Percentiles rank a stretch among this genome's conserved stretches.
phyloP scores from a whole-genome alignment of 2,329 filamentous ascomycete species.

The Clarireedia paspali region DNA sequence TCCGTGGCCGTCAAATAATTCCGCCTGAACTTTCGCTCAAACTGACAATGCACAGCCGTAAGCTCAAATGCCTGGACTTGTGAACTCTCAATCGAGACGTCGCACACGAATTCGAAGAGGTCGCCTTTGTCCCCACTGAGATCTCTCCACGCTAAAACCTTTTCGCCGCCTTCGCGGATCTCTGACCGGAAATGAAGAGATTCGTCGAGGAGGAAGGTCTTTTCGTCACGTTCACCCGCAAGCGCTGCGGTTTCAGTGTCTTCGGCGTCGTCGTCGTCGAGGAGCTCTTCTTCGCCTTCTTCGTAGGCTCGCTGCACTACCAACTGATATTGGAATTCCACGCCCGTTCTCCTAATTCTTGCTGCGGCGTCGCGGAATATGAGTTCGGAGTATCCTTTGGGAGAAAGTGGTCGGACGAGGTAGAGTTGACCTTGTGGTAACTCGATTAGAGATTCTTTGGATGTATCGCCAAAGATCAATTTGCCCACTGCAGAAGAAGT shows the following conservation, averaged over 20 bases:
- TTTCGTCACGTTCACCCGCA: conserved; percentile 82
- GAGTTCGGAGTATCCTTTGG: conserved; percentile 96
- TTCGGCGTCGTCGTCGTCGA: conserved; percentile 83
- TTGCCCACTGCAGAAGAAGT: conserved; percentile 61
- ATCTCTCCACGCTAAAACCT: conserved; percentile 89
- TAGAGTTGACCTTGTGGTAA: conserved; percentile 95
- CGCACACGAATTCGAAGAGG: conserved; percentile 97
- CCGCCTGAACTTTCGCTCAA: conserved; percentile 89
- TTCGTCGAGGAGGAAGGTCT: conserved; percentile 93
- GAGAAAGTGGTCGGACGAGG: conserved; percentile 87
- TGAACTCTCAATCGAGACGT: conserved; percentile 58
- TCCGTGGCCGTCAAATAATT: conserved; percentile 73
- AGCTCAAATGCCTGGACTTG: conserved; percentile 76
- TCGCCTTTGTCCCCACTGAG: conserved; percentile 89
- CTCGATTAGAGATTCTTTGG: conserved; percentile 86
- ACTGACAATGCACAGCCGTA: conserved; percentile 86
- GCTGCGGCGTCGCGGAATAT: conserved; percentile 97
- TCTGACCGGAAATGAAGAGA: conserved; percentile 81
- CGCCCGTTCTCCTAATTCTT: conserved; percentile 83
- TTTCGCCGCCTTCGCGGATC: conserved; percentile 70
- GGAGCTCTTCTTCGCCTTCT: conserved; percentile 87
- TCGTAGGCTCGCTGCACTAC: conserved; percentile 95
- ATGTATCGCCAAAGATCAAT: conserved; percentile 75
- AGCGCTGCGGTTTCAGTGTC: conserved; percentile 66
- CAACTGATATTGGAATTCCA: conserved; percentile 95